Percentiles rank a stretch among this genome's conserved stretches.
Conservation (phyloP, 805 yeast genomes). For the Lachancea thermotolerans region DNA sequence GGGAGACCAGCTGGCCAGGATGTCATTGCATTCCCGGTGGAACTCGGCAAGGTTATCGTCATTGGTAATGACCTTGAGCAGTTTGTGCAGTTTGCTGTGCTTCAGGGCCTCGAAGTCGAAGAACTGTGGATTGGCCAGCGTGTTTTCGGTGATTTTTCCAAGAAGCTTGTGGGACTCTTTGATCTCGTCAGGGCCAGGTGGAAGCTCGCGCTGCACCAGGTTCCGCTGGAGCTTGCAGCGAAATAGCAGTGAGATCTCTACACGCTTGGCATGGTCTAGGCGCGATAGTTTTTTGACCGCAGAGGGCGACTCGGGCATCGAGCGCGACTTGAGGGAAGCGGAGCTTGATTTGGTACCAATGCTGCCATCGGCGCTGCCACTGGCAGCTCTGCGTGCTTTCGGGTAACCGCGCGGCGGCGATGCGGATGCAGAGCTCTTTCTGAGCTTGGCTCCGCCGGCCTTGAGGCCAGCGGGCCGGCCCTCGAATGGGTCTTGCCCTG, state of each 20-base stretch:
- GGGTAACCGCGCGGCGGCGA: not conserved
- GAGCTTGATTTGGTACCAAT: not conserved
- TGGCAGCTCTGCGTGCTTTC: not conserved
- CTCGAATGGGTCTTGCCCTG: slow-evolving; percentile 27
- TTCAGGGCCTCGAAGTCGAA: slow-evolving; percentile 28
- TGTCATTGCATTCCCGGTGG: slow-evolving; percentile 24
- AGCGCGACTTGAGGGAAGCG: not conserved
- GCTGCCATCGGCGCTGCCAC: not conserved
- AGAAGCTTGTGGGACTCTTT: slow-evolving; percentile 25
- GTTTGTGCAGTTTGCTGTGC: slow-evolving; percentile 27
- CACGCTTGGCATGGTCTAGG: slow-evolving; percentile 21
- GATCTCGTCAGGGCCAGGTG: slow-evolving; percentile 22
- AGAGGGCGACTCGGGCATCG: not conserved
- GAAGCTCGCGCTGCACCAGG: slow-evolving; percentile 26
- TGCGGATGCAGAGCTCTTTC: not conserved
- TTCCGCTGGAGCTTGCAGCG: slow-evolving; percentile 29
- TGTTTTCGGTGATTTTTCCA: slow-evolving; percentile 21
- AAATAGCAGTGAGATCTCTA: slow-evolving; percentile 25
- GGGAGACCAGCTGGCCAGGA: slow-evolving; percentile 23
- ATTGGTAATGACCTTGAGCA: slow-evolving; percentile 26
- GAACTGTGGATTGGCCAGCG: slow-evolving; percentile 23
- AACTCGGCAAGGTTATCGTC: slow-evolving; percentile 23
- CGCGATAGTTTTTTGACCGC: not conserved
- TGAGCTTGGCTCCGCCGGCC: slow-evolving; percentile 3
- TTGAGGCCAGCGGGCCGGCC: not conserved